Evolutionary conservation across 2,329 filamentous ascomycete species (phyloP).

Genomic region (Byssoonygena ceratinophila): DNA sequence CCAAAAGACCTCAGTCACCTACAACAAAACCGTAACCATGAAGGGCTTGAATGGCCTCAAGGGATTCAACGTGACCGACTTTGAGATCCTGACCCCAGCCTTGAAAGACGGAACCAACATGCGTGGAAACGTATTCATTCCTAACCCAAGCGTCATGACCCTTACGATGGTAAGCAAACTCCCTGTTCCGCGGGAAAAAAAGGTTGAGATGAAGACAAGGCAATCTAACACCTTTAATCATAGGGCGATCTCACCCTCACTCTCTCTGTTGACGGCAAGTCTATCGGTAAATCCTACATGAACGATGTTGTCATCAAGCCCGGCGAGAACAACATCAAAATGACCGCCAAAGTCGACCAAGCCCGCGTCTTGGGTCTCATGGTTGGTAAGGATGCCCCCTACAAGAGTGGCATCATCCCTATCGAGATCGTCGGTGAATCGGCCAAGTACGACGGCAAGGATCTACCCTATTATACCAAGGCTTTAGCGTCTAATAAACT

Average conservation of each 20-base stretch:
- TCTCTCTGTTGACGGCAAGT: constrained; percentile 39
- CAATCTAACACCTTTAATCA: background rate
- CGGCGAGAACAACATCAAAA: constrained; percentile 43
- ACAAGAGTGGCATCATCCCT: constrained; percentile 41
- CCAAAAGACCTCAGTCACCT: constrained; percentile 42
- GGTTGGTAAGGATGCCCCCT: constrained; percentile 24
- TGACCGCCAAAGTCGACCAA: constrained; percentile 43
- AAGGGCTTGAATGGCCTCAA: constrained; percentile 49
- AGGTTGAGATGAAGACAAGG: background rate
- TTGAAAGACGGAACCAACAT: constrained; percentile 42
- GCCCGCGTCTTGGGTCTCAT: constrained; percentile 26
- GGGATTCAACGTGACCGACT: constrained; percentile 42
- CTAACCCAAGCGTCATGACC: constrained; percentile 50
- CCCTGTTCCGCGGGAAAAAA: background rate
- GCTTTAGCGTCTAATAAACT: constrained; percentile 42
- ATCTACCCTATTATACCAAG: constrained; percentile 45
- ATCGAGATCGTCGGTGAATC: constrained; percentile 43
- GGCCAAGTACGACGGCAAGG: constrained; percentile 39
- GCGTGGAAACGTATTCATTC: constrained; percentile 45
- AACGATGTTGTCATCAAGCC: constrained; percentile 44
- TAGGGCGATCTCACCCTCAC: constrained; percentile 48
- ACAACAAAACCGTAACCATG: constrained; percentile 48
- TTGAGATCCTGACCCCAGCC: constrained; percentile 36
- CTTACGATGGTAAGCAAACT: constrained; percentile 37
- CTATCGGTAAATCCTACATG: constrained; percentile 43